Percentiles rank a stretch among this genome's conserved stretches.
Evolutionary conservation across 352 stramenopile species (phyloP).

Genomic region (Phytophthora chlamydospora): DNA sequence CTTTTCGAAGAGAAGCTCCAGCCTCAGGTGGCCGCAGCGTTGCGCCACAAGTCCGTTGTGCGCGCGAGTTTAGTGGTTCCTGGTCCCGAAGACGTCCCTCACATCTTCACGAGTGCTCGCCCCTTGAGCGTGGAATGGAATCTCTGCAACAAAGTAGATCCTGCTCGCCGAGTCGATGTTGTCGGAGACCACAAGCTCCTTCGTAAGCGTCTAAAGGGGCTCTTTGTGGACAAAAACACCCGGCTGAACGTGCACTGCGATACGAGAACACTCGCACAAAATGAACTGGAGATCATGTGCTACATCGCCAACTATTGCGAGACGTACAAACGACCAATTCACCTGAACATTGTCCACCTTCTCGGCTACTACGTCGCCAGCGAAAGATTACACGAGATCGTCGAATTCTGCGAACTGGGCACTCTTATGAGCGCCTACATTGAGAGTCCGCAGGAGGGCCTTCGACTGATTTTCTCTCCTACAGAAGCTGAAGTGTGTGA

Average conservation of each 20-base stretch:
- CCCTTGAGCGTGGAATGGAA: slow-evolving; percentile 71
- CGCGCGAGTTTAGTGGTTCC: slow-evolving; percentile 23
- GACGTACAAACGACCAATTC: slow-evolving; percentile 41
- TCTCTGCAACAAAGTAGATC: slow-evolving; percentile 62
- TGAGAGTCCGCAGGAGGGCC: slow-evolving; percentile 41
- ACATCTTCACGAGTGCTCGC: slow-evolving; percentile 55
- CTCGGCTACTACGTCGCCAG: slow-evolving; percentile 58
- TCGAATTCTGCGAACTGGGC: slow-evolving; percentile 71
- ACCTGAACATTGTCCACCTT: slow-evolving; percentile 61
- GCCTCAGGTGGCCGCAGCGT: slow-evolving; percentile 18
- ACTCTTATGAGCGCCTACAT: slow-evolving; percentile 62
- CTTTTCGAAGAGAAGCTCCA: slow-evolving; percentile 37
- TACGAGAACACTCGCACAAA: slow-evolving; percentile 45
- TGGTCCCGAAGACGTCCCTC: slow-evolving; percentile 31
- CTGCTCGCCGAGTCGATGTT: slow-evolving; percentile 58
- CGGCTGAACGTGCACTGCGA: slow-evolving; percentile 46
- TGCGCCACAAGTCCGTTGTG: slow-evolving; percentile 32
- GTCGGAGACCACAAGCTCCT: slow-evolving; percentile 58
- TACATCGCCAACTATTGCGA: slow-evolving; percentile 55
- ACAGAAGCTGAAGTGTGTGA: slow-evolving; percentile 56
- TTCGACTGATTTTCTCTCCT: slow-evolving; percentile 44
- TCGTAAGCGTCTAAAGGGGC: slow-evolving; percentile 49
- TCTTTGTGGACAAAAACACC: slow-evolving; percentile 66
- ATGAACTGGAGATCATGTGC: slow-evolving; percentile 68
- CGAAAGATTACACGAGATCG: slow-evolving; percentile 57